phyloP scores from a whole-genome alignment of 176 grass and related monocot species.

The Cenchrus fungigraminus region DNA sequence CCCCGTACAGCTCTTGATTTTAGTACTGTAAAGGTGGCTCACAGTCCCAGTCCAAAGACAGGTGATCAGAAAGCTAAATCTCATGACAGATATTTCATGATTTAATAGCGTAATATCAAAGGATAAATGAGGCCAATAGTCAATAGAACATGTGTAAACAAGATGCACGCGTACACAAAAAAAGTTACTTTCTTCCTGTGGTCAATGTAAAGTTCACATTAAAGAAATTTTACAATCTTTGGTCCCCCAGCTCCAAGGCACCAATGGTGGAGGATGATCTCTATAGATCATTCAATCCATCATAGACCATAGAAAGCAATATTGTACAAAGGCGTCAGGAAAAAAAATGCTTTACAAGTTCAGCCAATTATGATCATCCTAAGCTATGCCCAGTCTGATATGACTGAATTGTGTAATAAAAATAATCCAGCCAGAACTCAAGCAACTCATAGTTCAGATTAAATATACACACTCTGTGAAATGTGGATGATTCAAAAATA shows the following conservation, averaged over 20 bases:
- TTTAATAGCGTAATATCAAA: conserved; percentile 40
- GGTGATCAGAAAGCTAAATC: conserved; percentile 42
- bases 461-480: conserved; percentile 2
- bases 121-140: conserved; percentile 46
- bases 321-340: not conserved
- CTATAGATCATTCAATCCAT: conserved; percentile 15
- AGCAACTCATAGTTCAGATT: conserved; percentile 23
- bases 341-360: conserved; percentile 27
- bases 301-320: conserved; percentile 25
- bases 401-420: not conserved
- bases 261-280: conserved; percentile 10
- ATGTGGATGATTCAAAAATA: conserved; percentile 4
- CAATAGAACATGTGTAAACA: conserved; percentile 49
- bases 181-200: conserved; percentile 36
- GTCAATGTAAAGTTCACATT: conserved; percentile 52
- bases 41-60: conserved; percentile 32
- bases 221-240: conserved; percentile 40
- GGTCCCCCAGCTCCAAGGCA: conserved; percentile 27
- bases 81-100: conserved; percentile 46
- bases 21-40: conserved; percentile 41
- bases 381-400: conserved; percentile 14
- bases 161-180: conserved; percentile 47
- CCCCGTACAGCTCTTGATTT: conserved; percentile 45
- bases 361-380: conserved; percentile 27
- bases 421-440: not conserved